Percentiles rank a stretch among this genome's conserved stretches.
phyloP scores from a whole-genome alignment of 352 stramenopile species.

The Globisporangium spinosum region DNA sequence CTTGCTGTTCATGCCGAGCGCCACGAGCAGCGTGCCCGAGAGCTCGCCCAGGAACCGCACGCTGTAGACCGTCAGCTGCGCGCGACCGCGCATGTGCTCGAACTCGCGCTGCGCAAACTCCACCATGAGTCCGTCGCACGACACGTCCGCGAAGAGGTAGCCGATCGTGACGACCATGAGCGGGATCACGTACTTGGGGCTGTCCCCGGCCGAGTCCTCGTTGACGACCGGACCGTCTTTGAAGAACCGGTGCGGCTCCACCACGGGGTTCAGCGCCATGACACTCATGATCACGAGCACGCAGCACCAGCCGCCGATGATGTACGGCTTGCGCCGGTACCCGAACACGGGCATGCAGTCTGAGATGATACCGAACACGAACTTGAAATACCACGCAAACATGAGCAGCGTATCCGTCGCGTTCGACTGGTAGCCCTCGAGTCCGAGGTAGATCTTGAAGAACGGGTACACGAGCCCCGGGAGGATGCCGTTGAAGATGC shows the following conservation, averaged over 20 bases:
- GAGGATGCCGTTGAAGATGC: conserved; percentile 63
- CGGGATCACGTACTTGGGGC: conserved; percentile 37
- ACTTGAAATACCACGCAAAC: conserved; percentile 67
- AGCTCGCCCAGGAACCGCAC: conserved; percentile 56
- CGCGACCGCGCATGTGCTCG: conserved; percentile 29
- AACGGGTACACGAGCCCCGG: conserved; percentile 69
- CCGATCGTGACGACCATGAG: conserved; percentile 46
- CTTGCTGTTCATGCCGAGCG: conserved; percentile 54
- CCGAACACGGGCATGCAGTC: conserved; percentile 55
- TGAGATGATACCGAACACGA: conserved; percentile 58
- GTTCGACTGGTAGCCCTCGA: conserved; percentile 68
- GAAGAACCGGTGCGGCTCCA: conserved; percentile 24
- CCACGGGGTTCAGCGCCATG: conserved; percentile 24
- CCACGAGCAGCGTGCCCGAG: conserved; percentile 48
- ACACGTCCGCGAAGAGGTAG: conserved; percentile 69
- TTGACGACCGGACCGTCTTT: conserved; percentile 15
- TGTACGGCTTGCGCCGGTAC: conserved; percentile 63
- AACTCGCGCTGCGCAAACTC: conserved; percentile 65
- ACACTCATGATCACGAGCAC: conserved; percentile 38
- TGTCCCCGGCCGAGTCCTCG: neutral
- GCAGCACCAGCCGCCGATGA: conserved; percentile 56
- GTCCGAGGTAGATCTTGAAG: conserved; percentile 64
- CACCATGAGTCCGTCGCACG: conserved; percentile 74
- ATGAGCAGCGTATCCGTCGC: conserved; percentile 51
- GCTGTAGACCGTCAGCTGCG: conserved; percentile 57